These are phyloP conservation scores for Noccaea caerulescens DNA, from an alignment of 345 rosid genomes.

Conservation along the genomic window DNA sequence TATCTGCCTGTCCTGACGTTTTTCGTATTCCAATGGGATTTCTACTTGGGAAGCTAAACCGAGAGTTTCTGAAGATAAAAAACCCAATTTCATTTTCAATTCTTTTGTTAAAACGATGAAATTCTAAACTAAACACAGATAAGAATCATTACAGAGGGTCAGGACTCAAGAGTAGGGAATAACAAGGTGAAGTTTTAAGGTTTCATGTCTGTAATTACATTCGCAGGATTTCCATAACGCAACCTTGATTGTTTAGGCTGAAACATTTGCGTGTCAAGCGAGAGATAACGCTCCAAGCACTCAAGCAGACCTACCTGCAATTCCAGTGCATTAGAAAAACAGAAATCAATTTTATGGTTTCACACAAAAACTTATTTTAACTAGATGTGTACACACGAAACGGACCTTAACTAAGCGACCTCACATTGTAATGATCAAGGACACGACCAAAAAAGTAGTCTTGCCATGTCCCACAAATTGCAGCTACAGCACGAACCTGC, in stretches of 20 bases:
- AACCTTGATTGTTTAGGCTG: constrained; percentile 23
- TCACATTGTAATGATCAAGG: constrained; percentile 20
- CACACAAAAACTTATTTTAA: neutral
- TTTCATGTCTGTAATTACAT: constrained; percentile 36
- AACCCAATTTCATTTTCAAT: neutral
- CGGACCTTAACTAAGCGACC: constrained; percentile 35
- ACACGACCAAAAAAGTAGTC: constrained; percentile 22
- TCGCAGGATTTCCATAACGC: constrained; percentile 18
- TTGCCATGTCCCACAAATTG: constrained; percentile 28
- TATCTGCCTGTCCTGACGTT: constrained; percentile 3
- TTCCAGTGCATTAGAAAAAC: constrained; percentile 15
- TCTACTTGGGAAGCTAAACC: neutral
- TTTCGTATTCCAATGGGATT: constrained; percentile 2
- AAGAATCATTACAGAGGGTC: neutral
- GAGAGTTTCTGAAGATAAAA: neutral
- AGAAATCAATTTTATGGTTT: neutral
- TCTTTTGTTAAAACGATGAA: neutral
- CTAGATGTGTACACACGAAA: constrained; percentile 13
- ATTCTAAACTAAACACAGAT: neutral
- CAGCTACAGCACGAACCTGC: constrained; percentile 35
- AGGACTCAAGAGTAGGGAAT: neutral
- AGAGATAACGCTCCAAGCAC: constrained; percentile 21
- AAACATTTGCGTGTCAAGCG: constrained; percentile 22
- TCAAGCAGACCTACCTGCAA: constrained; percentile 32
- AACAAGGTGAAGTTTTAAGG: constrained; percentile 8